phyloP scores from a whole-genome alignment of 2,329 filamentous ascomycete genomes.

The Didymella keratinophila region DNA sequence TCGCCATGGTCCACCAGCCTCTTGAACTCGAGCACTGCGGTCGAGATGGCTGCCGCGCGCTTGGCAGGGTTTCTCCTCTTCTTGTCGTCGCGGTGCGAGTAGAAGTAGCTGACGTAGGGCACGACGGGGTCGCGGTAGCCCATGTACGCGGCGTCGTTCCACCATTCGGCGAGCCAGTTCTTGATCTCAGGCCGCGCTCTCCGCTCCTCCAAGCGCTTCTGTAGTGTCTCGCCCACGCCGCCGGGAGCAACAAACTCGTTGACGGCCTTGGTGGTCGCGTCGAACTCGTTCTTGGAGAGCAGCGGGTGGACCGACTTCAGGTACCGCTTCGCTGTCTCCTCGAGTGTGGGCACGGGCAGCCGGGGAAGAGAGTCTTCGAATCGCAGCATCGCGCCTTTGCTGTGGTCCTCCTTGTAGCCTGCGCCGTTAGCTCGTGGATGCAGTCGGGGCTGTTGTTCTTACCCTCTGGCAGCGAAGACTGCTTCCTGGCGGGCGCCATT shows the following conservation, averaged over 20 bases:
- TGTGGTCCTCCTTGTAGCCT: constrained; percentile 82
- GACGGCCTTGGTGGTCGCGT: constrained; percentile 80
- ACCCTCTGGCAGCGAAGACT: constrained; percentile 58
- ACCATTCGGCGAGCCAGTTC: constrained; percentile 99
- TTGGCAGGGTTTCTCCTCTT: constrained; percentile 86
- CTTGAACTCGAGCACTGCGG: constrained; percentile 91
- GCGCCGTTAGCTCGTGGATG: constrained; percentile 13
- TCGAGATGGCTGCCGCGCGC: constrained; percentile 89
- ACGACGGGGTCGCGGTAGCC: constrained; percentile 93
- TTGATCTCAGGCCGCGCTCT: constrained; percentile 80
- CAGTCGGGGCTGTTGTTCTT: constrained; percentile 24
- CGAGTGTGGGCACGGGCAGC: constrained; percentile 80
- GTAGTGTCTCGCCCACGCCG: constrained; percentile 80
- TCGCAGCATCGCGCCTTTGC: constrained; percentile 81
- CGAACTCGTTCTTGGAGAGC: constrained; percentile 72
- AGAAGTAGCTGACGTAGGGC: constrained; percentile 99
- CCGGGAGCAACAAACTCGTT: constrained; percentile 89
- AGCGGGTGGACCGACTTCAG: constrained; percentile 81
- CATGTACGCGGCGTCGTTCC: constrained; percentile 95
- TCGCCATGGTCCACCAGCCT: constrained; percentile 82
- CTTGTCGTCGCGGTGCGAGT: constrained; percentile 95
- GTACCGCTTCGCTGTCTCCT: constrained; percentile 82
- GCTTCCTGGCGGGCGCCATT: constrained; percentile 52
- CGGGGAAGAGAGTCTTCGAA: constrained; percentile 86
- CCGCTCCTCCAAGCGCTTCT: constrained; percentile 83